These are phyloP conservation scores for Leishmania amazonensis DNA, from an alignment of 208 protist species.

Conservation along the genomic window DNA sequence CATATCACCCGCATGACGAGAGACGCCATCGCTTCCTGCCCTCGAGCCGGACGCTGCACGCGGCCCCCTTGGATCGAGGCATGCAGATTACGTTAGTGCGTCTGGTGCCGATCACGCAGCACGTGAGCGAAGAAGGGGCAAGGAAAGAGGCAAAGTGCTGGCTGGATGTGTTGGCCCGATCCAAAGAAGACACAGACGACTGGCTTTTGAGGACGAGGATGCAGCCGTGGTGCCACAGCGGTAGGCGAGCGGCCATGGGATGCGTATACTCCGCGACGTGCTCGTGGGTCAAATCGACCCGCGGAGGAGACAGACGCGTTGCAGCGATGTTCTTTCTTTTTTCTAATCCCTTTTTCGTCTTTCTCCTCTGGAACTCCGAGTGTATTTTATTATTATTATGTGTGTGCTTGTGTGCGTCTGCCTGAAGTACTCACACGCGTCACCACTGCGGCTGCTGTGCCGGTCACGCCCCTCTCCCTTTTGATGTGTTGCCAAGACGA, in stretches of 20 bases:
- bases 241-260: too few relatives aligned
- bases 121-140: not conserved
- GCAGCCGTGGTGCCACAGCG: not conserved
- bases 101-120: not conserved
- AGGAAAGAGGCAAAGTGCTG: not conserved
- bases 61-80: not conserved
- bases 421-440: not conserved
- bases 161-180: not conserved
- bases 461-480: not conserved
- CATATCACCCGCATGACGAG: not conserved
- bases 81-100: not conserved
- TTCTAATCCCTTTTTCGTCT: not conserved
- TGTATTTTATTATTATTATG: not conserved
- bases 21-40: not conserved
- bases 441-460: not conserved
- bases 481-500: not conserved
- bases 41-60: not conserved
- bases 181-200: not conserved
- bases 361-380: not conserved
- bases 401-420: not conserved
- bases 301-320: not conserved
- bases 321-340: not conserved
- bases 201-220: not conserved
- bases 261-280: too few relatives aligned
- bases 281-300: too few relatives aligned